Evolutionary conservation across 768 basidiomycete genomes (phyloP).

Genomic region (Kwoniella newhampshirensis): DNA sequence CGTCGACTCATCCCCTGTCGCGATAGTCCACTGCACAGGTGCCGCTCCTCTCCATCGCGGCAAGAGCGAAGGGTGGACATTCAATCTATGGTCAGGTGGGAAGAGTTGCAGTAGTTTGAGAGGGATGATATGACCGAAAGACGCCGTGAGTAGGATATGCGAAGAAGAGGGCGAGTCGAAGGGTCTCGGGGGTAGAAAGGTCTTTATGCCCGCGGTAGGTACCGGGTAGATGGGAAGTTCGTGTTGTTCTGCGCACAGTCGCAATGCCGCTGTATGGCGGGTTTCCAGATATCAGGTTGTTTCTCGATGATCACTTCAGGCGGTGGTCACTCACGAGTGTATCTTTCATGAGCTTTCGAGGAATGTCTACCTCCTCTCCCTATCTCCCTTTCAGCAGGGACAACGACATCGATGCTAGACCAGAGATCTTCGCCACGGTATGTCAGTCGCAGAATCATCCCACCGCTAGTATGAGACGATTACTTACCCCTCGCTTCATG

Average conservation of each 20-base stretch:
- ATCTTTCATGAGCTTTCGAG: constrained; percentile 8
- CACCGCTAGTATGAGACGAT: background rate
- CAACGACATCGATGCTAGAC: constrained; percentile 67
- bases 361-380: constrained; percentile 63
- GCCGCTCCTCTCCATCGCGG: constrained; percentile 86
- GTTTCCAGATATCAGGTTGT: background rate
- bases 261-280: constrained; percentile 66
- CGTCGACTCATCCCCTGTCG: constrained; percentile 66
- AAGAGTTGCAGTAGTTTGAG: constrained; percentile 65
- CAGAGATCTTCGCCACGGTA: constrained; percentile 67
- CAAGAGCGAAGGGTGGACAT: constrained; percentile 85
- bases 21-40: constrained; percentile 79
- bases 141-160: constrained; percentile 73
- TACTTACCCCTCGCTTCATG: constrained; percentile 64
- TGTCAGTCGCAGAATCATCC: background rate
- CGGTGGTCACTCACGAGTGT: constrained; percentile 8
- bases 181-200: constrained; percentile 61
- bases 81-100: constrained; percentile 63
- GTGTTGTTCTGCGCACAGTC: constrained; percentile 61
- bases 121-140: constrained; percentile 84
- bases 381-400: constrained; percentile 66
- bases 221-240: constrained; percentile 63
- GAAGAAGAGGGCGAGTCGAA: constrained; percentile 51
- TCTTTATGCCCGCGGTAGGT: constrained; percentile 65
- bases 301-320: background rate